phyloP scores from a whole-genome alignment of 1,284 basidiomycete genomes.

The Irpex sp. region DNA sequence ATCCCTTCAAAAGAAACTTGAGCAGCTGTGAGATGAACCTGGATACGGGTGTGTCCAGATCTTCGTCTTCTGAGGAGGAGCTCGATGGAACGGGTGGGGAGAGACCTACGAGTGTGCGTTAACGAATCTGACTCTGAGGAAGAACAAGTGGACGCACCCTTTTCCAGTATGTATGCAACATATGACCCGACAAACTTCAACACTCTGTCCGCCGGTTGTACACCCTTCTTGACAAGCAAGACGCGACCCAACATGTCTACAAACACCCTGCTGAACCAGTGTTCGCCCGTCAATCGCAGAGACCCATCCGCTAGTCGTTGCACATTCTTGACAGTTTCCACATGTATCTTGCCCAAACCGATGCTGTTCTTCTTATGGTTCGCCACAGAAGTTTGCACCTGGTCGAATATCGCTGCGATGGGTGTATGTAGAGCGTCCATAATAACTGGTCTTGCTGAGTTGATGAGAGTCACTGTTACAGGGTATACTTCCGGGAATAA shows the following conservation, averaged over 20 bases:
- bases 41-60: slow-evolving; percentile 71
- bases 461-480: not conserved
- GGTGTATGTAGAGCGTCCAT: not conserved
- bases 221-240: slow-evolving; percentile 79
- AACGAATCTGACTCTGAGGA: not conserved
- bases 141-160: slow-evolving; percentile 46
- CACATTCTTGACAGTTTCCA: slow-evolving; percentile 25
- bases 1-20: slow-evolving; percentile 79
- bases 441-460: not conserved
- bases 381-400: slow-evolving; percentile 75
- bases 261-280: slow-evolving; percentile 72
- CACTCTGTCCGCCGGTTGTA: slow-evolving; percentile 69
- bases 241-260: slow-evolving; percentile 67
- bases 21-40: slow-evolving; percentile 53
- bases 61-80: slow-evolving; percentile 55
- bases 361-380: slow-evolving; percentile 90
- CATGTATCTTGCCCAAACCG: slow-evolving; percentile 76
- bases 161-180: slow-evolving; percentile 70
- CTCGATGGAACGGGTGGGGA: slow-evolving; percentile 18
- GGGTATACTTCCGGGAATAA: not conserved
- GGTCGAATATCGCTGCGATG: slow-evolving; percentile 55
- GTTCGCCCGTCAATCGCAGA: slow-evolving; percentile 67
- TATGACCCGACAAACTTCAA: slow-evolving; percentile 84
- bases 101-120: not conserved
- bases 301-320: slow-evolving; percentile 47